Evolutionary conservation across 805 yeast genomes (phyloP).

Genomic region (Danielia reshetovae): DNA sequence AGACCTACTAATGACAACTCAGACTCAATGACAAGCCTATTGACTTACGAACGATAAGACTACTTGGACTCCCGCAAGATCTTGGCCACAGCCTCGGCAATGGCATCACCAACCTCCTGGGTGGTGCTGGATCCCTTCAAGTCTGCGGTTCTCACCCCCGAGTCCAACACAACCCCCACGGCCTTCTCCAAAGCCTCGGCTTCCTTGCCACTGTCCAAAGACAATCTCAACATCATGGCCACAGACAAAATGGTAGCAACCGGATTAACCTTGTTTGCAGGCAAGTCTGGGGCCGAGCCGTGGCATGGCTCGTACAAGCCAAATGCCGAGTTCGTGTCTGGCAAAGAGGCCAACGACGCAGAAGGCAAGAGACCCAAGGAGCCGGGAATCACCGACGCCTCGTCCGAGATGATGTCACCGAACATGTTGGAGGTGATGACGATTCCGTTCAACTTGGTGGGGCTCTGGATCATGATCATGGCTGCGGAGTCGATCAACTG

Average conservation of each 20-base stretch:
- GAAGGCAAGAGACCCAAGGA: slow-evolving; percentile 94
- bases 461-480: slow-evolving; percentile 91
- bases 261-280: slow-evolving; percentile 86
- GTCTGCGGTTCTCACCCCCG: slow-evolving; percentile 88
- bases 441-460: slow-evolving; percentile 88
- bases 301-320: slow-evolving; percentile 98
- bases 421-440: slow-evolving; percentile 94
- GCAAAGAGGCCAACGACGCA: slow-evolving; percentile 94
- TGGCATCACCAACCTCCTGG: slow-evolving; percentile 89
- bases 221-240: slow-evolving; percentile 95
- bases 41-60: too few species aligned
- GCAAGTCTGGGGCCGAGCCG: slow-evolving; percentile 96
- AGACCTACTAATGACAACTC: too few species aligned
- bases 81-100: slow-evolving; percentile 67
- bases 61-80: slow-evolving; percentile 33
- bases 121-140: slow-evolving; percentile 83
- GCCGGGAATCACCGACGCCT: slow-evolving; percentile 97
- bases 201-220: slow-evolving; percentile 76
- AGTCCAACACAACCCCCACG: slow-evolving; percentile 74
- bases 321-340: slow-evolving; percentile 89
- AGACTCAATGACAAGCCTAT: background rate
- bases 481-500: slow-evolving; percentile 99
- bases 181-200: slow-evolving; percentile 89
- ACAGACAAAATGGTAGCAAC: slow-evolving; percentile 92
- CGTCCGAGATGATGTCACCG: slow-evolving; percentile 97